phyloP scores from a whole-genome alignment of 176 grass and related monocot genomes.

The Eleusine indica region DNA sequence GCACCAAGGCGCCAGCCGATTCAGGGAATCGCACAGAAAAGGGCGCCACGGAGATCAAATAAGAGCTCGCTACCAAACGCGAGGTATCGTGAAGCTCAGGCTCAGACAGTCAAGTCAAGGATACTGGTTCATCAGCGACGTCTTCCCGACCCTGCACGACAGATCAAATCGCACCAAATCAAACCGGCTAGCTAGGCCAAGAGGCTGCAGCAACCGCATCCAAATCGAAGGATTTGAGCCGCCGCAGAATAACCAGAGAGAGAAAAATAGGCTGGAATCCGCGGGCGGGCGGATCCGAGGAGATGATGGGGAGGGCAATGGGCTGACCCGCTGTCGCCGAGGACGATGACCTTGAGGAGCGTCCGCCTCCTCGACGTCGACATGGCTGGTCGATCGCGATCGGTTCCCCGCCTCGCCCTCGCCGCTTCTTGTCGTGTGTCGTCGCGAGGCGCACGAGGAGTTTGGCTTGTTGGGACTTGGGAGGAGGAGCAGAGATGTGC shows the following conservation, averaged over 20 bases:
- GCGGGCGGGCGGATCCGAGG: conserved; percentile 24
- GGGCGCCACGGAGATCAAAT: not conserved
- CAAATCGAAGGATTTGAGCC: conserved; percentile 28
- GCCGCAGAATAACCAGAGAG: not conserved
- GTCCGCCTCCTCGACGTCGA: conserved; percentile 70
- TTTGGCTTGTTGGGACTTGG: not conserved
- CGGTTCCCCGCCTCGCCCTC: not conserved
- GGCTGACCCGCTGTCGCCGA: conserved; percentile 66
- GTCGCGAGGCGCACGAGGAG: conserved; percentile 34
- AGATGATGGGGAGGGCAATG: conserved; percentile 7
- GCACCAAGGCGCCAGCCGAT: not conserved
- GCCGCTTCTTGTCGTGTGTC: conserved; percentile 22
- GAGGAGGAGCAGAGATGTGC: not conserved
- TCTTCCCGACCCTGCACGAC: conserved; percentile 90
- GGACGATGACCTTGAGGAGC: conserved; percentile 75
- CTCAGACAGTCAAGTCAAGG: conserved; percentile 38
- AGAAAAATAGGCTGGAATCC: not conserved
- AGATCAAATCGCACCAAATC: conserved; percentile 46
- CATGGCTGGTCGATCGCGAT: conserved; percentile 52
- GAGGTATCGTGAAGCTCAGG: not conserved
- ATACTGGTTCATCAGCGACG: conserved; percentile 99
- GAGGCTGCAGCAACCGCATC: conserved; percentile 11
- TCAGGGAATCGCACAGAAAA: not conserved
- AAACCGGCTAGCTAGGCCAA: conserved; percentile 5
- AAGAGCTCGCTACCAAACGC: conserved; percentile 12